These are phyloP conservation scores for Waitea zeae DNA, from an alignment of 1,284 basidiomycete species.

Conservation along the genomic window DNA sequence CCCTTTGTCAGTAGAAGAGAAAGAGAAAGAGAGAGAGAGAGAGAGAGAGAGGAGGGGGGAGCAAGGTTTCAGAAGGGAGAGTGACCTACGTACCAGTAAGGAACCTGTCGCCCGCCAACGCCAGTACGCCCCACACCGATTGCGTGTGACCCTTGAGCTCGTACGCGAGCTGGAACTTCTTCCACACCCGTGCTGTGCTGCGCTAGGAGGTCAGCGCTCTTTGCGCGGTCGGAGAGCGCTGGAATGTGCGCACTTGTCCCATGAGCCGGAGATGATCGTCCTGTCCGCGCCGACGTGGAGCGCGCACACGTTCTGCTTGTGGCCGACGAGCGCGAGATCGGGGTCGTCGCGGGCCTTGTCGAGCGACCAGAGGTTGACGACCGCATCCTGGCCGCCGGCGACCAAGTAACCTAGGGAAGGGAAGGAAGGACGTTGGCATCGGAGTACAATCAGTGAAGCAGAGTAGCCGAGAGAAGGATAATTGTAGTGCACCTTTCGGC, in stretches of 20 bases:
- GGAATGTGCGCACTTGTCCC: constrained; percentile 72
- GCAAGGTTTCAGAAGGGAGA: constrained; percentile 1
- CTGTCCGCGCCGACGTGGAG: constrained; percentile 57
- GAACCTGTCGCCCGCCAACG: constrained; percentile 62
- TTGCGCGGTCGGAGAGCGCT: constrained; percentile 3
- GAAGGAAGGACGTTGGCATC: too few relatives aligned
- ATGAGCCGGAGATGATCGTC: constrained; percentile 84
- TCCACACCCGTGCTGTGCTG: constrained; percentile 93
- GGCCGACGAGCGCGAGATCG: constrained; percentile 70
- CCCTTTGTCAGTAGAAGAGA: too few relatives aligned
- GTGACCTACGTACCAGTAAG: constrained; percentile 53
- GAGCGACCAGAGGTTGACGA: constrained; percentile 68
- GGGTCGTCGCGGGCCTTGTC: constrained; percentile 45
- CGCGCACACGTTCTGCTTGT: constrained; percentile 83
- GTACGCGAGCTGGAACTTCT: constrained; percentile 55
- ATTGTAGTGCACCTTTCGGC: constrained; percentile 37
- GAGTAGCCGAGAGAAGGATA: constrained; percentile 6
- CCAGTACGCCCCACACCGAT: constrained; percentile 89
- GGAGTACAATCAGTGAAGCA: too few relatives aligned
- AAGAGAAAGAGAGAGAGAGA: constrained; percentile 3
- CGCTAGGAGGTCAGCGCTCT: constrained; percentile 1
- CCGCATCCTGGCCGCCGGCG: constrained; percentile 72
- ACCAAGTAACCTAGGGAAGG: constrained; percentile 77
- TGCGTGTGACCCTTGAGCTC: constrained; percentile 79
- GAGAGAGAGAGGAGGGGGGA: too few relatives aligned